Evolutionary conservation across 176 grass and related monocot species (phyloP), one percentile per base, ranked within the genome.

Genomic region (Hordeum marinum): DNA sequence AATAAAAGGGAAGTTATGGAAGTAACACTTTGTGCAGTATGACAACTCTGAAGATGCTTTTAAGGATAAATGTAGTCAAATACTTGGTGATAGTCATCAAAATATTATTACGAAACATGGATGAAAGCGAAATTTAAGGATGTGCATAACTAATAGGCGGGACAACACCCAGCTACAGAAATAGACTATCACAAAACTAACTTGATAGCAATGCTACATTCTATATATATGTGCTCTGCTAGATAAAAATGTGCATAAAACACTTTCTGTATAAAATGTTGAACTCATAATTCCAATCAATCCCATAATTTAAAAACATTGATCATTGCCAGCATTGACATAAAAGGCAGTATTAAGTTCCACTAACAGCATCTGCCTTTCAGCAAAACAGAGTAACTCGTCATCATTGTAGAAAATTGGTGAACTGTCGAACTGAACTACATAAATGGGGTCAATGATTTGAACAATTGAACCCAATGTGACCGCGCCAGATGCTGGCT

Each of bases 1-100:
- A 90, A 83, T 18, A 79, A 75, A 29, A 84, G 20, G 35, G 21
- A 80, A 57, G 63, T 89, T 72, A 78, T 7, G 71, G 26, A 86
- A 79, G 24, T 86, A 45, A 87, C 26, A 48, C 7, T 58, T 17
- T 11, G 66, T 43, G 65, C 1, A 27, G 26, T 79, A 84, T 52
- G 54, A 72, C 67, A 74, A 36, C 31, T 88, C 54, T 74, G 13
- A 74, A 84, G 35, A 82, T 3, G 73, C 9, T 13, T 71, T 73
- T 63, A 34, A 74, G 20, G 45, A 46, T 80, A 59, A 36, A 45
- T 84, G 20, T 46, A 75, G 25, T 36, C 69, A 66, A 74, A 72
- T 66, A 35, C 66, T 9, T 43, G 34, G 42, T 1, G 42, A 20
- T 54, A 46, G 14, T 37, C 63, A 80, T 73, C 24, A 80, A 73